Evolutionary conservation across 768 basidiomycete genomes (phyloP), one percentile per base, ranked within the genome.

Genomic region (Lactarius evosmus): DNA sequence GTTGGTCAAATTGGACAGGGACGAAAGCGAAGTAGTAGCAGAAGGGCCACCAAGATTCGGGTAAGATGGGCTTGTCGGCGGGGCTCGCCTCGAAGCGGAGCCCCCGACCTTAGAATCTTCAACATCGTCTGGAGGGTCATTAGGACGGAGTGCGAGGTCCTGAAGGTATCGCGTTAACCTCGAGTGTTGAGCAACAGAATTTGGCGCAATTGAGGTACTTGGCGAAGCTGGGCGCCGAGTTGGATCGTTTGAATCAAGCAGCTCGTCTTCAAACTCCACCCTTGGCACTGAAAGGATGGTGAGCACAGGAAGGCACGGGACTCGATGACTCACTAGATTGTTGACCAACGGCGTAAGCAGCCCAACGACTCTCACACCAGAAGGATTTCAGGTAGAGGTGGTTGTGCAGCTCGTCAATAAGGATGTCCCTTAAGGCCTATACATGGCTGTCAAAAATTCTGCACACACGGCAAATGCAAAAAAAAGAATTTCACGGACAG

Each of bases 311-410:
- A 64, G 32, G 34, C 36, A 54, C 33, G n/a, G 25, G 46, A n/a
- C 17, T 25, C 53, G 34, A 55, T 41, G 17, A 77, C 91, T 76
- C 70, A 95, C 95, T 81, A 12, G 76, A 75, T 60, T 85, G 82
- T 72, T 98, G 97, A 58, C 89, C 88, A 0, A 88, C 86, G 12
- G 82, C 76, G 73, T 97, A 98, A 0, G 90, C 76, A 19, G 85
- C 80, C 97, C 97, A 99, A 33, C 96, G 85, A 6, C 87, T 83
- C 69, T 98, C 96, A 72, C 93, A 95, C 86, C 95, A 97, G 74
- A 94, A 96, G 0, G 90, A 92, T 71, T 96, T 97, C 64, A 99
- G 84, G 75, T 97, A 99, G n/a, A 99, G 77, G 75, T 99, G 97
- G 69, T 87, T 93, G 72, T 98, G 95, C 14, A 99, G 81, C 71